A percentile compares a stretch with the other conserved stretches of the same genome.
Conservation (phyloP, 495 filamentous ascomycete genomes). For the Penicillium bovifimosum region DNA sequence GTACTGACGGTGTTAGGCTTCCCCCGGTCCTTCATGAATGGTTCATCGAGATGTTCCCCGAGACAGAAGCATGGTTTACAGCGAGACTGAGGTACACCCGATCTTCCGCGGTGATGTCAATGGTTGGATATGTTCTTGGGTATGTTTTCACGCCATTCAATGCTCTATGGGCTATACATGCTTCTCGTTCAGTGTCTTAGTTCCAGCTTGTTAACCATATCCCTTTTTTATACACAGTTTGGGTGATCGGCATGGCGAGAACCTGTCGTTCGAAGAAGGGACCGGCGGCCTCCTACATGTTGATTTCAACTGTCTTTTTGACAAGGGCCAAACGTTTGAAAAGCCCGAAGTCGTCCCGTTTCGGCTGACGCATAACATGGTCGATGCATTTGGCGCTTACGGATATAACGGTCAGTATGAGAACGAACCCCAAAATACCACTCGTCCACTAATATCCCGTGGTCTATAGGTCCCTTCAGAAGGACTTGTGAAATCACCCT, state of each 20-base stretch:
- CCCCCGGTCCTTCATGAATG: slow-evolving; percentile 83
- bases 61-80: slow-evolving; percentile 85
- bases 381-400: slow-evolving; percentile 90
- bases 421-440: neutral
- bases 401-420: slow-evolving; percentile 61
- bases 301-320: slow-evolving; percentile 99
- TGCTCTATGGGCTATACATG: neutral
- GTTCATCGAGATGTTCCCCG: slow-evolving; percentile 93
- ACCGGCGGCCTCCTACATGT: slow-evolving; percentile 95
- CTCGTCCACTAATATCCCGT: slow-evolving; percentile 7
- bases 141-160: slow-evolving; percentile 15
- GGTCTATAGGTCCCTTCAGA: slow-evolving; percentile 67
- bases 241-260: slow-evolving; percentile 97
- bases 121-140: slow-evolving; percentile 92
- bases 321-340: slow-evolving; percentile 93
- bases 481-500: slow-evolving; percentile 85
- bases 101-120: slow-evolving; percentile 94
- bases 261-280: slow-evolving; percentile 90
- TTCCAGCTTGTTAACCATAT: slow-evolving; percentile 6
- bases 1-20: slow-evolving; percentile 45
- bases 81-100: slow-evolving; percentile 88
- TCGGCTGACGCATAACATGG: slow-evolving; percentile 96
- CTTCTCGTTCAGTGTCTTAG: neutral
- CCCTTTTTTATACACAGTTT: slow-evolving; percentile 43
- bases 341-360: slow-evolving; percentile 97